Evolutionary conservation across 352 stramenopile species (phyloP).

Genomic region (Globisporangium sylvaticum): DNA sequence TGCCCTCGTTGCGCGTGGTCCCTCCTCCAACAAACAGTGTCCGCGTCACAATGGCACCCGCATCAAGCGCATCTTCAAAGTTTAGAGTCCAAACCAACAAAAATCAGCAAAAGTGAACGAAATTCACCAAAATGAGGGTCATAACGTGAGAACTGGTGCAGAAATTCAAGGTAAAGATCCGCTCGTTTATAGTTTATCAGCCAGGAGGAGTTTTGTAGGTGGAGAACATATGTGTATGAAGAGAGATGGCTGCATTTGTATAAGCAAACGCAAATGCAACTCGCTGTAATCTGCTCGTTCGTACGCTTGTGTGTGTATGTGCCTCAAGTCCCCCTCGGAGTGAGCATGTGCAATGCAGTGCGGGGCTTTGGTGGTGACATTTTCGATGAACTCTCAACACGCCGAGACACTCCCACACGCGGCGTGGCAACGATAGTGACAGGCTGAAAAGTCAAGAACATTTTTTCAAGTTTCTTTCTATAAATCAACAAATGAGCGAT

Average conservation of each 20-base stretch:
- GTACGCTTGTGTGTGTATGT: background rate
- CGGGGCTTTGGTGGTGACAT: background rate
- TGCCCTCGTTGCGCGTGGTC: background rate
- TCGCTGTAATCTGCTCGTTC: background rate
- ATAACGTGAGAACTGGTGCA: background rate
- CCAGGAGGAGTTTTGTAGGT: background rate
- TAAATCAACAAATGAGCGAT: background rate
- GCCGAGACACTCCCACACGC: background rate
- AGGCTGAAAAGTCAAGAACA: background rate
- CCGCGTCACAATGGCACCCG: background rate
- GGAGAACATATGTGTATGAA: background rate
- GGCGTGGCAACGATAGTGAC: constrained; percentile 5
- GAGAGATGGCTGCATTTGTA: background rate
- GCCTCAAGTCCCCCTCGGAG: background rate
- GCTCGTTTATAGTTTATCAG: background rate
- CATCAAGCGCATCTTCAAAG: background rate
- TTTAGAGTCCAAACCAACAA: background rate
- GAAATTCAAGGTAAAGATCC: background rate
- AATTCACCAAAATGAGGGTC: background rate
- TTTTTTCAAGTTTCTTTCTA: constrained; percentile 3
- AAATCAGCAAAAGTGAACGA: background rate
- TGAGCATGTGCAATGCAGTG: background rate
- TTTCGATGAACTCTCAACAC: background rate
- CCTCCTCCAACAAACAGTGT: background rate
- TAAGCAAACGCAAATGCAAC: background rate